These are phyloP conservation scores for Voacanga thouarsii DNA, from an alignment of 257 asterid genomes.

Conservation along the genomic window DNA sequence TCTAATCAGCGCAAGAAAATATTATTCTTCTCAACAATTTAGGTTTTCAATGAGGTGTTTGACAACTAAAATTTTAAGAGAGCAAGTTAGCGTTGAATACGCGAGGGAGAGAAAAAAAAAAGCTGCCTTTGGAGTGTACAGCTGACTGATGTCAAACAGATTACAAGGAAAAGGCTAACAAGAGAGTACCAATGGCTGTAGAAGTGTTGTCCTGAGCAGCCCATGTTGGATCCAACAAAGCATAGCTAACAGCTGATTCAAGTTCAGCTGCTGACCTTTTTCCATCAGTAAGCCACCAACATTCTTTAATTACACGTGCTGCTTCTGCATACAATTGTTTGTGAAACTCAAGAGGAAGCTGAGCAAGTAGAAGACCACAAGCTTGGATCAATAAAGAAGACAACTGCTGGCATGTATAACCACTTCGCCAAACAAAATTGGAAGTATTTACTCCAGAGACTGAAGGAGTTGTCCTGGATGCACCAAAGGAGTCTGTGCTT, in stretches of 20 bases:
- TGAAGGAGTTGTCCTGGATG: constrained; percentile 56
- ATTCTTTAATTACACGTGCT: constrained; percentile 85
- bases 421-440: constrained; percentile 86
- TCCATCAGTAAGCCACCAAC: constrained; percentile 95
- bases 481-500: constrained; percentile 84
- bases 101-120: neutral
- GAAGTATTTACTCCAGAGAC: constrained; percentile 60
- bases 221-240: constrained; percentile 94
- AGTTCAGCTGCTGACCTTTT: constrained; percentile 79
- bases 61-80: neutral
- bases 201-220: constrained; percentile 99
- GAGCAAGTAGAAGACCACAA: constrained; percentile 93
- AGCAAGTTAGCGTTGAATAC: neutral
- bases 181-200: constrained; percentile 79
- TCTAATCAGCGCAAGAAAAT: neutral
- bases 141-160: neutral
- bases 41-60: neutral
- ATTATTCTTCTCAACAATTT: neutral
- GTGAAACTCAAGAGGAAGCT: constrained; percentile 93
- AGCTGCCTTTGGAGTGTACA: neutral
- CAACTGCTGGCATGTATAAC: constrained; percentile 92
- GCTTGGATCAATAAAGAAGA: constrained; percentile 97
- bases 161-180: constrained; percentile 6
- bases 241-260: constrained; percentile 92
- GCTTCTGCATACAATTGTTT: constrained; percentile 79